A percentile compares a stretch with the other conserved stretches of the same genome.
Conservation (phyloP, 148 eudicot genomes). For the Rhododendron molle region DNA sequence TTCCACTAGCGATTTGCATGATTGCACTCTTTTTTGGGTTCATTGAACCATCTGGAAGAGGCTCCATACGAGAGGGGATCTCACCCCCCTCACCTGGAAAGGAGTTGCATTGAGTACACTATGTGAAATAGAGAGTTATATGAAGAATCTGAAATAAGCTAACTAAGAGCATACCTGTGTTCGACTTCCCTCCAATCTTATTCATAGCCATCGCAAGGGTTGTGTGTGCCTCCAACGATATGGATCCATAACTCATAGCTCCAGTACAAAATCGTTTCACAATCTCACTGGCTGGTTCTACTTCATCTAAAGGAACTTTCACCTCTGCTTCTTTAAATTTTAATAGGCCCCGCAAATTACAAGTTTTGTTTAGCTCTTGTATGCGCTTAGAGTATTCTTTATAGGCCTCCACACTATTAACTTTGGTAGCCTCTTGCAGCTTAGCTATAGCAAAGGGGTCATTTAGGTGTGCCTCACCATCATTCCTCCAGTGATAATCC, state of each 20-base stretch:
- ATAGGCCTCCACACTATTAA: conserved; percentile 89
- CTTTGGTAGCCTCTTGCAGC: conserved; percentile 85
- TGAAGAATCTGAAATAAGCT: background rate
- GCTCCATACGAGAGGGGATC: conserved; percentile 90
- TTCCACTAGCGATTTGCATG: conserved; percentile 98
- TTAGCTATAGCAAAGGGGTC: conserved; percentile 96
- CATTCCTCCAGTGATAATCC: conserved; percentile 98
- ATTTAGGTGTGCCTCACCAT: conserved; percentile 87
- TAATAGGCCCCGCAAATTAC: conserved; percentile 88
- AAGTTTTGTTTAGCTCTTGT: conserved; percentile 75
- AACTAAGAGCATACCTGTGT: conserved; percentile 61
- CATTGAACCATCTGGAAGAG: conserved; percentile 84
- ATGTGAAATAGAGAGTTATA: background rate
- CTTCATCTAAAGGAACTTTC: conserved; percentile 80
- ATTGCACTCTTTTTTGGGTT: conserved; percentile 90
- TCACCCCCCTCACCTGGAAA: conserved; percentile 97
- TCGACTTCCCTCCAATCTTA: conserved; percentile 91
- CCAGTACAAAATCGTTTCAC: conserved; percentile 97
- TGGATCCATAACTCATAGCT: conserved; percentile 99
- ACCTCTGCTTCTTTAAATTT: conserved; percentile 65
- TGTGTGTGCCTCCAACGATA: conserved; percentile 90
- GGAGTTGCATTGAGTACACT: background rate
- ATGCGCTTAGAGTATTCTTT: conserved; percentile 84
- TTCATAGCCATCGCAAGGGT: conserved; percentile 96
- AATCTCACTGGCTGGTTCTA: conserved; percentile 91